Conservation (phyloP, 179 eudicot species). For the Drosera spatulata region DNA sequence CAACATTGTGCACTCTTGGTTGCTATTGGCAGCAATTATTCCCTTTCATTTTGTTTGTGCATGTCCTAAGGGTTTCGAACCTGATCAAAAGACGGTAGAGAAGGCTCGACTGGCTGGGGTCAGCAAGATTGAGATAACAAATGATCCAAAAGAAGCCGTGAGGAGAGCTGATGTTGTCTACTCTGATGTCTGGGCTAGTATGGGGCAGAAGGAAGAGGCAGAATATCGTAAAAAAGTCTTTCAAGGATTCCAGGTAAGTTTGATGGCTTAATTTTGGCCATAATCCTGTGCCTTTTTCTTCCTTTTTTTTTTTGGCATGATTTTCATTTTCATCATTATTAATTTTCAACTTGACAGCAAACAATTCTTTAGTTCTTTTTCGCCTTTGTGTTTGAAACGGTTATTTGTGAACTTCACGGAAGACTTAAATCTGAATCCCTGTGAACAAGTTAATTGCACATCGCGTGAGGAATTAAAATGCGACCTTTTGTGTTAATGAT, state of each 20-base stretch:
- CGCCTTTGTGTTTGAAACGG: no score
- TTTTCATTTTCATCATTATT: no score
- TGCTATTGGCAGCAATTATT: constrained; percentile 65
- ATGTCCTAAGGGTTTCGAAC: constrained; percentile 97
- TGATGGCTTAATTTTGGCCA: not conserved
- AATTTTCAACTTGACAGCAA: no score
- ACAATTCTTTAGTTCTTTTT: no score
- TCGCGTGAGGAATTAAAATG: no score
- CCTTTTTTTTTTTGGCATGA: no score
- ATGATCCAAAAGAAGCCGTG: constrained; percentile 92
- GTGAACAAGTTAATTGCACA: no score
- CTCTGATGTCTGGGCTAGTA: constrained; percentile 99
- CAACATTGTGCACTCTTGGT: constrained; percentile 95
- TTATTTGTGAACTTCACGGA: no score
- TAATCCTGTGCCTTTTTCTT: not conserved
- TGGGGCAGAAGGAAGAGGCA: constrained; percentile 99
- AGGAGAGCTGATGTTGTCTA: constrained; percentile 94
- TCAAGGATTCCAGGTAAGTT: constrained; percentile 79
- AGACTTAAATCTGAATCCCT: no score
- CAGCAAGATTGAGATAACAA: constrained; percentile 83
- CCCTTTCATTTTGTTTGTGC: constrained; percentile 97
- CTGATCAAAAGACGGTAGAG: constrained; percentile 61
- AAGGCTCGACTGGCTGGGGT: constrained; percentile 71
- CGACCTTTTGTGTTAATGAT: no score
- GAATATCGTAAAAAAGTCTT: constrained; percentile 72